Conservation (phyloP, 2,329 filamentous ascomycete species). For the Aureobasidium sp. region DNA sequence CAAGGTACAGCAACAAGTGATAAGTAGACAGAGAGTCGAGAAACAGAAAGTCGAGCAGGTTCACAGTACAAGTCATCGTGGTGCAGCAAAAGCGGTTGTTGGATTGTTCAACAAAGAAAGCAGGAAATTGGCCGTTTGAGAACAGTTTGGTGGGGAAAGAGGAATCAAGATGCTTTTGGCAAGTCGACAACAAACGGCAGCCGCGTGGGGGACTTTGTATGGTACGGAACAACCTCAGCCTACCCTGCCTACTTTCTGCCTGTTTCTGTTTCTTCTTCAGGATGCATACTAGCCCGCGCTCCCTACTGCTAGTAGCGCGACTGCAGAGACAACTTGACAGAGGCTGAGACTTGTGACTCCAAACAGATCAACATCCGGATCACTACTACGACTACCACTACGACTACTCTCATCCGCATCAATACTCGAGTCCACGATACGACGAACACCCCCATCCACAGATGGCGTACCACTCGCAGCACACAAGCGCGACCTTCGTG, state of each 20-base stretch:
- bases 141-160: not conserved
- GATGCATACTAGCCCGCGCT: not conserved
- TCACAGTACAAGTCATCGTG: not conserved
- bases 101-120: constrained; percentile 8
- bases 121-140: constrained; percentile 12
- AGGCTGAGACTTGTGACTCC: constrained; percentile 3
- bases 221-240: not conserved
- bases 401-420: not conserved
- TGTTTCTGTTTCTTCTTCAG: not conserved
- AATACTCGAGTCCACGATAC: not conserved
- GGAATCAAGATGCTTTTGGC: constrained; percentile 6
- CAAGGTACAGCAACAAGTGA: not conserved
- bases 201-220: not conserved
- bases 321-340: not conserved
- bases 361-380: not conserved
- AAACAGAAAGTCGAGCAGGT: not conserved
- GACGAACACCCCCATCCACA: not conserved
- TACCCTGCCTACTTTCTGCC: not conserved
- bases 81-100: not conserved
- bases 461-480: constrained; percentile 8
- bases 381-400: not conserved
- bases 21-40: not conserved
- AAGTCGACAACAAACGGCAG: not conserved
- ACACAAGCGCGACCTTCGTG: constrained; percentile 53
- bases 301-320: not conserved